phyloP scores from a whole-genome alignment of 768 basidiomycete species.

The Obba rivulosa region DNA sequence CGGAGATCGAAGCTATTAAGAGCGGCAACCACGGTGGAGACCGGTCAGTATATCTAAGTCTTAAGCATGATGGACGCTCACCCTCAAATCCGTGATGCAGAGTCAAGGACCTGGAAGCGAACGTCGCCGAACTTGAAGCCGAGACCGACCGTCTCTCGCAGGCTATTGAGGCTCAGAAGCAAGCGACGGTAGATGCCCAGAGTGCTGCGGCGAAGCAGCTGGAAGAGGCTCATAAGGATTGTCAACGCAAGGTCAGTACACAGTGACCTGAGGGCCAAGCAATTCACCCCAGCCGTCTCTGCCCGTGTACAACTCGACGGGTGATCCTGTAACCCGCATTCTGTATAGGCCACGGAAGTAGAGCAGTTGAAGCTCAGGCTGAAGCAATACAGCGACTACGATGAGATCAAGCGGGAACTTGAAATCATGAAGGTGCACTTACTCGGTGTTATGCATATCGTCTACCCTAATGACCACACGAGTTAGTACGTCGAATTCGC shows the following conservation, averaged over 20 bases:
- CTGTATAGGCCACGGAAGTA: conserved; percentile 50
- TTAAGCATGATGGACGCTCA: neutral
- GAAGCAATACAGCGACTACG: conserved; percentile 79
- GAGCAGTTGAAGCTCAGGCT: conserved; percentile 65
- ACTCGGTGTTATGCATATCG: neutral
- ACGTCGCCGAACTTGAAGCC: conserved; percentile 69
- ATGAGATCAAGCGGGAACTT: conserved; percentile 95
- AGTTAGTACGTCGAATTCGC: conserved; percentile 92
- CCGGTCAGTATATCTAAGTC: conserved; percentile 40
- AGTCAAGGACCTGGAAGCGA: conserved; percentile 65
- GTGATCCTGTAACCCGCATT: neutral
- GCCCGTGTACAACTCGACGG: neutral
- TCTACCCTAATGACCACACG: neutral
- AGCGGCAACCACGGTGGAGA: conserved; percentile 70
- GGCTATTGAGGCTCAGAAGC: conserved; percentile 59
- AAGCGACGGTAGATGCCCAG: conserved; percentile 42
- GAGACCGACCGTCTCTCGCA: conserved; percentile 69
- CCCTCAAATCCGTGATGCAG: conserved; percentile 31
- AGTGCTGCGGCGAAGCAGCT: conserved; percentile 41
- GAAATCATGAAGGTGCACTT: conserved; percentile 91
- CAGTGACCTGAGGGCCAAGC: neutral
- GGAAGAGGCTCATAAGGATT: conserved; percentile 58
- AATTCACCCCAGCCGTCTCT: neutral
- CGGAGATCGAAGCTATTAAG: conserved; percentile 88
- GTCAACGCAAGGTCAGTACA: conserved; percentile 47